These are phyloP conservation scores for Trichosanthes truncata DNA, from an alignment of 306 rosid species.

Conservation along the genomic window DNA sequence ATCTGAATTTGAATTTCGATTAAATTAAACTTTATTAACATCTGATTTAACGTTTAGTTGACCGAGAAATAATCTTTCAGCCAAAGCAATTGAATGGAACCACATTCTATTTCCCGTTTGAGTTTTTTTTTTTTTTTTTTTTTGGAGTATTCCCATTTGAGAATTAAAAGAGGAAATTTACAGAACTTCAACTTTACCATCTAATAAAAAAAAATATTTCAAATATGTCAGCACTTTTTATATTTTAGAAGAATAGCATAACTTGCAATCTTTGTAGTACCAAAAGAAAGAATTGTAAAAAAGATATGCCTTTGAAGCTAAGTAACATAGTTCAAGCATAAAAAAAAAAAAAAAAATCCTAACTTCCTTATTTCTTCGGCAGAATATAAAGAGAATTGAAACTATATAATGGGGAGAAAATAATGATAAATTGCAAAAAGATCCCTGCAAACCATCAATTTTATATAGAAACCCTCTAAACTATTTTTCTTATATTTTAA, in stretches of 20 bases:
- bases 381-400: neutral
- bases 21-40: neutral
- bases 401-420: neutral
- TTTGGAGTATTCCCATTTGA: neutral
- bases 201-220: too few species aligned
- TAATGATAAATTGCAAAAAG: neutral
- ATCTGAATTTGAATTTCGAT: neutral
- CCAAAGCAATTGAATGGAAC: neutral
- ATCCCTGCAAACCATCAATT: neutral
- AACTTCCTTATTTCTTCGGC: neutral
- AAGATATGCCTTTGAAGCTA: neutral
- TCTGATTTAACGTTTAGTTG: neutral
- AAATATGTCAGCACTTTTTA: neutral
- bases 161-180: neutral
- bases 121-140: too few species aligned
- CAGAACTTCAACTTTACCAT: neutral
- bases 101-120: neutral
- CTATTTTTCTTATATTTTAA: neutral
- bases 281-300: neutral
- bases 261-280: too few species aligned
- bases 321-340: neutral
- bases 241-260: neutral
- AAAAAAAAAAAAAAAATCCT: neutral
- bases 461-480: slow-evolving; percentile 5
- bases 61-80: neutral